Conservation (phyloP, 208 protist species). For the Naegleria fowleri region DNA sequence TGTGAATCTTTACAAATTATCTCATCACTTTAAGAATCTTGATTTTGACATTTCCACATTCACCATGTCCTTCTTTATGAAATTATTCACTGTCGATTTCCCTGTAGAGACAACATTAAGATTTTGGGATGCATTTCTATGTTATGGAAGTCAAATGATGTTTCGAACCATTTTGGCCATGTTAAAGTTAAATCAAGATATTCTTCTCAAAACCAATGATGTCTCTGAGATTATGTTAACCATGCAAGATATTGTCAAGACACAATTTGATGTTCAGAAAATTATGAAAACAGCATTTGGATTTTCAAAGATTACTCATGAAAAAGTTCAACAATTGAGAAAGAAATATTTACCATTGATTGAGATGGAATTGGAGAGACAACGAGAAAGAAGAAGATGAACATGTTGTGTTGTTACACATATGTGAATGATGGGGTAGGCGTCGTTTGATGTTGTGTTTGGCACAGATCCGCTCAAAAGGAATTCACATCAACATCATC, state of each 20-base stretch:
- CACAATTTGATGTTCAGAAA: conserved; percentile 5
- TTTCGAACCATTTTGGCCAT: conserved; percentile 29
- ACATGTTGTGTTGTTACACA: too few relatives aligned
- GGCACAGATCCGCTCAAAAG: too few relatives aligned
- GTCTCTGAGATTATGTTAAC: neutral
- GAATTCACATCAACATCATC: too few relatives aligned
- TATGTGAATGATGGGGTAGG: too few relatives aligned
- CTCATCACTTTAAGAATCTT: neutral
- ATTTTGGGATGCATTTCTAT: conserved; percentile 36
- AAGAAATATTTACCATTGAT: conserved; percentile 7
- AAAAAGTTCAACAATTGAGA: neutral
- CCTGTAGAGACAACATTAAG: conserved; percentile 29
- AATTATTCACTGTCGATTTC: conserved; percentile 15
- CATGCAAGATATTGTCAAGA: conserved; percentile 8
- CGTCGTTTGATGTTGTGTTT: too few relatives aligned
- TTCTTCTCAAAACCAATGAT: neutral
- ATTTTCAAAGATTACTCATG: neutral
- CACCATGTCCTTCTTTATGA: conserved; percentile 33
- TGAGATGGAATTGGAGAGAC: neutral
- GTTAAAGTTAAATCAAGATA: conserved; percentile 11
- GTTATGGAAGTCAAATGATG: conserved; percentile 28
- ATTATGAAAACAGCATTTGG: conserved; percentile 21
- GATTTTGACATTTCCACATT: conserved; percentile 16
- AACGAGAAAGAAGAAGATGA: neutral
- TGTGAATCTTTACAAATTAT: neutral